Evolutionary conservation across 2,329 filamentous ascomycete species (phyloP), one percentile per base, ranked within the genome.

Genomic region (Trichophyton benhamiae): DNA sequence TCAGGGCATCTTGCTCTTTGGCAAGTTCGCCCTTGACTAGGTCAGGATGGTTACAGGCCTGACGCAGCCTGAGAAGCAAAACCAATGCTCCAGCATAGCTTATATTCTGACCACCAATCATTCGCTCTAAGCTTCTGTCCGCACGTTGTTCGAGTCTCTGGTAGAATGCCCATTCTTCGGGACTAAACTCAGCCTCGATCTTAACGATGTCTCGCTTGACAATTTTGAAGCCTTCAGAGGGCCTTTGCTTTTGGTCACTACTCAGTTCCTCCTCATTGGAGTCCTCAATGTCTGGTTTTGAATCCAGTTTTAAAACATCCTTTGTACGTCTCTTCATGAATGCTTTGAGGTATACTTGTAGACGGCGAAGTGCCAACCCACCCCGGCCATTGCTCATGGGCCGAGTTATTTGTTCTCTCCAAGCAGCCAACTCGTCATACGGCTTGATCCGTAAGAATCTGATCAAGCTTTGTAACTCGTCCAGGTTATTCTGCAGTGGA

Each of bases 271-370:
- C 83, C 3, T 80, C 78, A 57, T 82, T 78, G 3, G 75, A 74
- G 0, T 73, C 73, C 61, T 72, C 74, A 27, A 87, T 85, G 63
- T 88, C 88, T 17, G 95, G 77, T 0, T 89, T 89, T 9, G 89
- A 89, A 9, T 89, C 89, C 67, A 90, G 82, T 75, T 94, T 96
- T 63, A 99, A 77, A n/a, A 99, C 89, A 22, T 96, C 91, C 75
- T 99, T 99, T 7, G 91, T 97, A 48, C 94, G 85, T n/a, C 94
- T 86, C 78, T 97, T 96, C 94, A 99, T 99, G 76, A 96, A 96
- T 61, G 91, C 92, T 60, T 88, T 87, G 3, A 99, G 78, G 64
- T 95, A 85, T 61, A 87, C 85, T 67, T 96, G 91, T 36, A 99
- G 78, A 52, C 94, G 84, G 58, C 86, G 83, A 72, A 99, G 95